A percentile compares a stretch with the other conserved stretches of the same genome.
Conservation (phyloP, 1,284 basidiomycete genomes). For the Porodaedalea pini region DNA sequence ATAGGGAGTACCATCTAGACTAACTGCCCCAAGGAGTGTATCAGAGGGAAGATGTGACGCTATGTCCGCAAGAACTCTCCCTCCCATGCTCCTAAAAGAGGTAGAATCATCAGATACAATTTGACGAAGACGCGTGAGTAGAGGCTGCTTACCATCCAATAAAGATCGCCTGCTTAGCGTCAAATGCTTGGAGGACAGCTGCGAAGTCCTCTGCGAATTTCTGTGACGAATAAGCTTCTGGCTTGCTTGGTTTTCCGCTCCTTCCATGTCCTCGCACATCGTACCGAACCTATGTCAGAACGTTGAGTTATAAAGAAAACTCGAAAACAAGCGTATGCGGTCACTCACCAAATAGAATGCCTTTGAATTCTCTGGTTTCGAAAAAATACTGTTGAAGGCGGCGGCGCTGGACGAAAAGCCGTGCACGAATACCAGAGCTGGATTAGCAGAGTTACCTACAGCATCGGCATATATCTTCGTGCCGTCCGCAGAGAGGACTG, state of each 20-base stretch:
- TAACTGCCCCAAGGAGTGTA: constrained; percentile 36
- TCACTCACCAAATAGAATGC: constrained; percentile 24
- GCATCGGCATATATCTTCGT: constrained; percentile 16
- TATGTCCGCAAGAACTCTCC: constrained; percentile 35
- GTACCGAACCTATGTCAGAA: background rate
- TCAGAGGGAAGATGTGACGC: constrained; percentile 33
- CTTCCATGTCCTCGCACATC: constrained; percentile 8
- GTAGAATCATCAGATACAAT: background rate
- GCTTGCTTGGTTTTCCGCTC: background rate
- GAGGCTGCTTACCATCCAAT: constrained; percentile 35
- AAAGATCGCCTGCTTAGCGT: constrained; percentile 33
- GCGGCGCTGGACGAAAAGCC: constrained; percentile 5
- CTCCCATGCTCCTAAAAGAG: constrained; percentile 29
- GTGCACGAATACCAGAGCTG: constrained; percentile 6
- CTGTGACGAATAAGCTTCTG: constrained; percentile 6
- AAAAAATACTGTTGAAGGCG: constrained; percentile 9
- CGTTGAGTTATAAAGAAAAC: background rate
- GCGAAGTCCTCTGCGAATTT: constrained; percentile 11
- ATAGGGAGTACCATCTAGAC: constrained; percentile 33
- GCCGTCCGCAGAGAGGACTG: constrained; percentile 16
- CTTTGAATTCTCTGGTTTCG: constrained; percentile 8
- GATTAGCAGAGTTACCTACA: constrained; percentile 3
- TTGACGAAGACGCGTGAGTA: background rate
- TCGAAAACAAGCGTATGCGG: background rate
- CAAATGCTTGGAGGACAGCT: constrained; percentile 14